Conservation (phyloP, 1,284 basidiomycete species). For the Agaricales sp. region DNA sequence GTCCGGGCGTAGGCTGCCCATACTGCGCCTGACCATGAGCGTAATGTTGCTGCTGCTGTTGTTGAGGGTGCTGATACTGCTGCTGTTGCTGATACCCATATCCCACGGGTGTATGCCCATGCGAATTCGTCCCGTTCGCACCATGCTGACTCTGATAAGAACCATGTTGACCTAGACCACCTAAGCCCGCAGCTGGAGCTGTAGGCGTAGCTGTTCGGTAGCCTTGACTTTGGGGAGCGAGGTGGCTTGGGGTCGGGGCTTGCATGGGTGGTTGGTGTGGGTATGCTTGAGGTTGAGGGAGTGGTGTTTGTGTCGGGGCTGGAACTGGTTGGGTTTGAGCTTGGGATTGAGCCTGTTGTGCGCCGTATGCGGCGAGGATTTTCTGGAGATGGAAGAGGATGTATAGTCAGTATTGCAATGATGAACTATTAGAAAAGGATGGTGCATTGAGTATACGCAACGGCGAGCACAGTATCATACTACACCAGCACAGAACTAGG, state of each 20-base stretch:
- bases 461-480: not conserved
- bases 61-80: too few relatives aligned
- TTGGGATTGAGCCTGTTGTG: constrained; percentile 17
- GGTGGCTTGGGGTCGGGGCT: constrained; percentile 38
- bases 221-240: constrained; percentile 20
- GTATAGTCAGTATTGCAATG: not conserved
- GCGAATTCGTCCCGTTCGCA: too few relatives aligned
- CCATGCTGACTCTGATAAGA: too few relatives aligned
- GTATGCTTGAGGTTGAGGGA: too few relatives aligned
- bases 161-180: too few relatives aligned
- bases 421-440: constrained; percentile 1
- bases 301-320: not conserved
- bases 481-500: too few relatives aligned
- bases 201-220: constrained; percentile 31
- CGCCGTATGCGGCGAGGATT: constrained; percentile 23
- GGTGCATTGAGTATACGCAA: not conserved
- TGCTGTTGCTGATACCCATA: too few relatives aligned
- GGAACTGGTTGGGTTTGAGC: constrained; percentile 10
- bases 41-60: too few relatives aligned
- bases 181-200: constrained; percentile 18
- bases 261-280: too few relatives aligned
- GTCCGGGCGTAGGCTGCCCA: too few relatives aligned
- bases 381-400: constrained; percentile 15
- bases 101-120: too few relatives aligned
- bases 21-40: too few relatives aligned